A percentile compares a stretch with the other conserved stretches of the same genome.
Conservation (phyloP, 1,284 basidiomycete genomes). For the Ceratobasidium papillatum region DNA sequence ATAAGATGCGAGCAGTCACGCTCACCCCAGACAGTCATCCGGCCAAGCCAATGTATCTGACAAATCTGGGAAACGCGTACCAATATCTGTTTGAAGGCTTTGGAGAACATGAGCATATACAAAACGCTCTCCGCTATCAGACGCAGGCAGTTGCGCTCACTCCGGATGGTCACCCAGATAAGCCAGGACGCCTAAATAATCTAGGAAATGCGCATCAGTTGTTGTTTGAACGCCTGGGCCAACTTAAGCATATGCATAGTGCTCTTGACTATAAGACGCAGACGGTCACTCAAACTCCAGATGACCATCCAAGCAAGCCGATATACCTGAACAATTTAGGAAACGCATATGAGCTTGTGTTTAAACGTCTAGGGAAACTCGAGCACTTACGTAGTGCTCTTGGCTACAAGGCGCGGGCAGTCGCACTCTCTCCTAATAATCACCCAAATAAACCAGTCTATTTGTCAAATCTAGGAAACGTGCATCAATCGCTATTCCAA, state of each 20-base stretch:
- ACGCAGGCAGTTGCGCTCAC: background rate
- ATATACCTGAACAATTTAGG: background rate
- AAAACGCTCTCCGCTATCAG: background rate
- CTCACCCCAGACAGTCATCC: background rate
- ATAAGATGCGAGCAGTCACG: background rate
- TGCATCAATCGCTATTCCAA: background rate
- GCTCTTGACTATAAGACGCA: background rate
- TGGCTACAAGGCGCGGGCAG: background rate
- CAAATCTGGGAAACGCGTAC: background rate
- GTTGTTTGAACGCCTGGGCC: background rate
- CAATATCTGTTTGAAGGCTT: background rate
- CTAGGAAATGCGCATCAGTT: background rate
- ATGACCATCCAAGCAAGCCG: background rate
- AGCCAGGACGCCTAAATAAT: background rate
- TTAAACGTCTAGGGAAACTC: background rate
- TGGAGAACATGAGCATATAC: background rate
- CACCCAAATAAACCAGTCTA: too few species aligned
- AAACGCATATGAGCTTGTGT: background rate
- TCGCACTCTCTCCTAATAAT: background rate
- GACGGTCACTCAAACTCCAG: background rate
- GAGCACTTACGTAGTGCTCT: background rate
- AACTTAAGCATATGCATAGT: background rate
- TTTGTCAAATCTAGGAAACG: background rate
- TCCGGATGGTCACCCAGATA: background rate
- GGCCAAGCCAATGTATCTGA: background rate